Evolutionary conservation across 768 basidiomycete species (phyloP), one percentile per base, ranked within the genome.

Genomic region (Lentinula guzmanii): DNA sequence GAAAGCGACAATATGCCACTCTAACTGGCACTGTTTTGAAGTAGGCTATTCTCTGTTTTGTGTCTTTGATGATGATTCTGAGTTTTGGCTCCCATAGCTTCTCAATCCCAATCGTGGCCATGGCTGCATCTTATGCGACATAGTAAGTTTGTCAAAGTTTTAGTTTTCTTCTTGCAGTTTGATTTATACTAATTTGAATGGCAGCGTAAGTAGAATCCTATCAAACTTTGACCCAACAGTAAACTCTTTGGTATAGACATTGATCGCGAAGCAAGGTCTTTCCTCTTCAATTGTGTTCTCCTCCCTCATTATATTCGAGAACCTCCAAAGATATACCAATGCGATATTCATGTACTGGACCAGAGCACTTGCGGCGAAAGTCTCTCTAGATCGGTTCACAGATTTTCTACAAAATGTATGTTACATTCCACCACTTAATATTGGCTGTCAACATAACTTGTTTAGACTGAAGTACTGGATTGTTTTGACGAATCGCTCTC

Each of bases 21-120:
- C 60, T 83, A 5, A 52, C 73, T 63, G 76, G 74, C 70, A 70
- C 61, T 24, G 66, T 67, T 52, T 39, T 74, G 42, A 78, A 78
- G 77, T 79, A 58, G 21, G 72, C 66, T n/a, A 18, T 13, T 45
- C 45, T 10, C 37, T 41, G 7, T 13, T 11, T 34, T 37, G 9
- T 39, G 11, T 41, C 18, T 39, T 11, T 5, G 28, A 18, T 8
- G 37, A 35, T 16, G 0, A n/a, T 39, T 4, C 37, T 56, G 13
- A 52, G 16, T 52, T 60, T 35, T 64, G 39, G 11, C 24, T 46
- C 10, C 57, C 45, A 1, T 46, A 83, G 79, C 64, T 76, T 69
- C 56, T 57, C 76, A 15, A 74, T 84, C 10, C 83, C 84, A 0
- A 64, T 84, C 5, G 18, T 82, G 4, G 79, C 78, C 58, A 84